phyloP scores from a whole-genome alignment of 345 rosid genomes.

The Iberis pinnata region DNA sequence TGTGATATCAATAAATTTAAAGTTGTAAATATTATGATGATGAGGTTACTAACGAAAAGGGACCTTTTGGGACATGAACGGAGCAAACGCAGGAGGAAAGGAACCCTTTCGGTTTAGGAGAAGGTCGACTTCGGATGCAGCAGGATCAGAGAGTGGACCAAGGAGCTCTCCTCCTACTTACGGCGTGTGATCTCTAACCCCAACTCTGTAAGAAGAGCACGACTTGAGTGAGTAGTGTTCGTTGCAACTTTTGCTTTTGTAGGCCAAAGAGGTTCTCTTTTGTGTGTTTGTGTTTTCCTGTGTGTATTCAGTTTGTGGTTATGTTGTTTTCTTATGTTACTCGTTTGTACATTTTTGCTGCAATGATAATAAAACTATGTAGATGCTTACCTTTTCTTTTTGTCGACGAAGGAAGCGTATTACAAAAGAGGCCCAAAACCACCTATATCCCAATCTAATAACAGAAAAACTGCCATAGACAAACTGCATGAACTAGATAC shows the following conservation, averaged over 20 bases:
- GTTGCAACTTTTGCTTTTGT: no score
- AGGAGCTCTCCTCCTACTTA: slow-evolving; percentile 72
- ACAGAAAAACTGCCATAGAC: no score
- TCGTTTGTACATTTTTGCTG: slow-evolving; percentile 23
- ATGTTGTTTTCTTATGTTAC: not conserved
- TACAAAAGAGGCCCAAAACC: no score
- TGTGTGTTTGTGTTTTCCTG: no score
- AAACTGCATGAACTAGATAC: no score
- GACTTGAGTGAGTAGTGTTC: no score
- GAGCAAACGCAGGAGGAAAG: slow-evolving; percentile 58
- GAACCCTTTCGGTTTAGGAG: slow-evolving; percentile 76
- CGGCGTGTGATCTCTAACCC: slow-evolving; percentile 54
- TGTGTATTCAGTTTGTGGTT: no score
- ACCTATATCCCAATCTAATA: no score
- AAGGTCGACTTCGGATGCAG: slow-evolving; percentile 63
- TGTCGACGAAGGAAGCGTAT: no score
- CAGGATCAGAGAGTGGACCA: slow-evolving; percentile 52
- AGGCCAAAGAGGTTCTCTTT: no score
- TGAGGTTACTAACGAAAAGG: slow-evolving; percentile 23
- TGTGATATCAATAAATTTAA: no score
- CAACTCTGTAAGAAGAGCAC: no score
- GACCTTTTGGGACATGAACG: slow-evolving; percentile 26
- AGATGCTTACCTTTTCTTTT: not conserved
- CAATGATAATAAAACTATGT: slow-evolving; percentile 11
- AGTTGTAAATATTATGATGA: not conserved